Evolutionary conservation across 1,284 basidiomycete genomes (phyloP).

Genomic region (Trametes sp.): DNA sequence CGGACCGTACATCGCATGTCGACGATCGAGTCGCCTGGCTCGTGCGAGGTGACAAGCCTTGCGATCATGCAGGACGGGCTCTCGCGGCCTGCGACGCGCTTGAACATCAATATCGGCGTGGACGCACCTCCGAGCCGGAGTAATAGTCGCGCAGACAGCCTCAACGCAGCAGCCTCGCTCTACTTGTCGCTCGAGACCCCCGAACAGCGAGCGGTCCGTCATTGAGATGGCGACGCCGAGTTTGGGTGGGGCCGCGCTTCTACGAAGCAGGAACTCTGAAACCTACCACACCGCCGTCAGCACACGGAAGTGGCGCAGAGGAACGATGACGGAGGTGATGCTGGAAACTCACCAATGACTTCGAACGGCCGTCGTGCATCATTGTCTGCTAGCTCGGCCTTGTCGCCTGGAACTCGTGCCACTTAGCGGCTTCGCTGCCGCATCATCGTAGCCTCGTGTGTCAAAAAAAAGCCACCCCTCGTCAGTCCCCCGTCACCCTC

Average conservation of each 20-base stretch:
- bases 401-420: slow-evolving; percentile 9
- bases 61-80: slow-evolving; percentile 34
- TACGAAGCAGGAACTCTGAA: slow-evolving; percentile 32
- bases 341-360: background rate
- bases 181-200: slow-evolving; percentile 26
- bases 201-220: slow-evolving; percentile 4
- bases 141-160: slow-evolving; percentile 35
- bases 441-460: slow-evolving; percentile 17
- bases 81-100: slow-evolving; percentile 43
- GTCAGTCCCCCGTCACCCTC: background rate
- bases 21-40: slow-evolving; percentile 79
- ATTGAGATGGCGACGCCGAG: slow-evolving; percentile 26
- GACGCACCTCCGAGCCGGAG: slow-evolving; percentile 29
- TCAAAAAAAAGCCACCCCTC: slow-evolving; percentile 2
- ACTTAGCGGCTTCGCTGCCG: slow-evolving; percentile 14
- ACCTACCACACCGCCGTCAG: slow-evolving; percentile 35
- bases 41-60: slow-evolving; percentile 54
- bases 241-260: slow-evolving; percentile 7
- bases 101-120: slow-evolving; percentile 36
- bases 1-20: slow-evolving; percentile 73
- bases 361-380: slow-evolving; percentile 3
- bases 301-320: slow-evolving; percentile 18
- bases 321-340: slow-evolving; percentile 11
- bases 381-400: slow-evolving; percentile 7
- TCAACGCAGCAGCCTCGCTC: slow-evolving; percentile 35